Evolutionary conservation across 495 filamentous ascomycete species (phyloP), one percentile per base, ranked within the genome.

Genomic region (Lineolata rhizophorae): DNA sequence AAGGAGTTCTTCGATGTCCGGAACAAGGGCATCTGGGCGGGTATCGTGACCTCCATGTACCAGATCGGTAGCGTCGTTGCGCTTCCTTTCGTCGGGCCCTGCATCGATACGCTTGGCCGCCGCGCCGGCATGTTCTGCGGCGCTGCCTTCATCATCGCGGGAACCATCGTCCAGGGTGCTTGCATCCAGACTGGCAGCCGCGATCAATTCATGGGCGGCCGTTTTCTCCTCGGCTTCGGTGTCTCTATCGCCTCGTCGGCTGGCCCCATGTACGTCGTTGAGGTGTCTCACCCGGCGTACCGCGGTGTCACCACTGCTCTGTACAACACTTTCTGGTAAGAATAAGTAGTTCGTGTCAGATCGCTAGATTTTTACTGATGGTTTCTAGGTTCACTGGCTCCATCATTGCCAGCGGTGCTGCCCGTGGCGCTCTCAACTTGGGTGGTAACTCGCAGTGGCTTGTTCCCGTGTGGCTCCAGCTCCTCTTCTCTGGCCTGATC

Each of bases 171-270:
- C n/a, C n/a, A n/a, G n/a, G n/a, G n/a, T n/a, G n/a, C n/a, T n/a
- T n/a, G n/a, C n/a, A n/a, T n/a, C n/a, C n/a, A n/a, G n/a, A n/a
- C n/a, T n/a, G n/a, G n/a, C n/a, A n/a, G n/a, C n/a, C n/a, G n/a
- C n/a, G n/a, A n/a, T n/a, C n/a, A n/a, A n/a, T 79, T 82, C 44
- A 70, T 79, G 47, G 74, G 57, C 13, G 77, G 75, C n/a, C 70
- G 77, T 5, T 81, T 83, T 50, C 41, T 81, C 11, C 60, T 82
- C 10, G 75, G 76, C 1, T 76, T 83, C 37, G 76, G 77, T 6
- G 71, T 77, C 21, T 62, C 62, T 5, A 68, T 76, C 19, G 60
- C 61, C 25, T 61, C 65, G 27, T 64, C 71, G n/a, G 75, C 75
- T 6, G 76, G 70, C 0, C 78, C 76, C 0, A 62, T 67, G 5